phyloP scores from a whole-genome alignment of 2,329 filamentous ascomycete species.

The Teratosphaeria gauchensis region DNA sequence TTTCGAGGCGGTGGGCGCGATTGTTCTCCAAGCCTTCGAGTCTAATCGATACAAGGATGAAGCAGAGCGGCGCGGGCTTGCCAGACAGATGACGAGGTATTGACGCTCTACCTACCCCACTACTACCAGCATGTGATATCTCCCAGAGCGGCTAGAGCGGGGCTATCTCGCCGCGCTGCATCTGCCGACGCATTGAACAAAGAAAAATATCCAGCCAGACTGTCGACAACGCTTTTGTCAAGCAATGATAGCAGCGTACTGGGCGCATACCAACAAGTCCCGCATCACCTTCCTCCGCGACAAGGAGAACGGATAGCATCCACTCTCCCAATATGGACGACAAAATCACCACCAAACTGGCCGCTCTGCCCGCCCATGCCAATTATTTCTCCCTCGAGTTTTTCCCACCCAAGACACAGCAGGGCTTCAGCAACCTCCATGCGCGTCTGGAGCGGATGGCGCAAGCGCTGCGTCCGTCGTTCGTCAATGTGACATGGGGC shows the following conservation, averaged over 20 bases:
- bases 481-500: slow-evolving; percentile 97
- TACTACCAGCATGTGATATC: background rate
- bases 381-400: slow-evolving; percentile 97
- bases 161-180: background rate
- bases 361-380: slow-evolving; percentile 69
- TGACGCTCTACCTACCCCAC: background rate
- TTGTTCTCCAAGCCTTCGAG: background rate
- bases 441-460: slow-evolving; percentile 93
- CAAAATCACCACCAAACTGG: slow-evolving; percentile 82
- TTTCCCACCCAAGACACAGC: slow-evolving; percentile 94
- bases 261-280: slow-evolving; percentile 6
- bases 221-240: background rate
- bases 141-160: background rate
- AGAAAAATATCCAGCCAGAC: background rate
- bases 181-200: background rate
- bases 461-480: slow-evolving; percentile 77
- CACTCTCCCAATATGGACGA: slow-evolving; percentile 5
- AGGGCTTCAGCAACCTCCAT: slow-evolving; percentile 90
- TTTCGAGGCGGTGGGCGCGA: background rate
- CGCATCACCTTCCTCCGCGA: slow-evolving; percentile 6
- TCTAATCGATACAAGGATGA: too few species aligned
- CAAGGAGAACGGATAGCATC: slow-evolving; percentile 3
- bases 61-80: background rate
- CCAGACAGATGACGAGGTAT: background rate
- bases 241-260: background rate